A percentile compares a stretch with the other conserved stretches of the same genome.
phyloP scores from a whole-genome alignment of 768 basidiomycete genomes.

The Porpolomopsis calyptriformis region DNA sequence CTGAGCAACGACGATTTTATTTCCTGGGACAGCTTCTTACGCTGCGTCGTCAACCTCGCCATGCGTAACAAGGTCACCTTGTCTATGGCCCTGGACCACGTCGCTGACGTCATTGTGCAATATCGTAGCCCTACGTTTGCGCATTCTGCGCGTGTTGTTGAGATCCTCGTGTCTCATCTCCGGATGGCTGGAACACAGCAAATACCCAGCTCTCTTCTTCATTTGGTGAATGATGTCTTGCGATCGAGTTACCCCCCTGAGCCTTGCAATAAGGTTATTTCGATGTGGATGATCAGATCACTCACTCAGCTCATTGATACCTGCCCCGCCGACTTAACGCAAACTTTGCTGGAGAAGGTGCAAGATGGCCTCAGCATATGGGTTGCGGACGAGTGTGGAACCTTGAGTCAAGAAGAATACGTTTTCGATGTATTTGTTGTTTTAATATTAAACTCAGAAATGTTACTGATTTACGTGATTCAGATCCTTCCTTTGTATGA shows the following conservation, averaged over 20 bases:
- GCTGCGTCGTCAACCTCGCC: slow-evolving; percentile 40
- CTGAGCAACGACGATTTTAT: slow-evolving; percentile 42
- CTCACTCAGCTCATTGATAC: slow-evolving; percentile 43
- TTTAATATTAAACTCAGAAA: neutral
- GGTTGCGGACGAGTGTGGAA: slow-evolving; percentile 48
- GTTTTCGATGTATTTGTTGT: slow-evolving; percentile 40
- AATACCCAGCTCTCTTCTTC: slow-evolving; percentile 43
- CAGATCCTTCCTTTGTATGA: slow-evolving; percentile 60
- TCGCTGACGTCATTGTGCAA: slow-evolving; percentile 38
- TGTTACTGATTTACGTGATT: neutral
- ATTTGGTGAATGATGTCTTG: slow-evolving; percentile 52
- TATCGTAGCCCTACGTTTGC: slow-evolving; percentile 29
- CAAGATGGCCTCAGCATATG: slow-evolving; percentile 50
- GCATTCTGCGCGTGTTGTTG: slow-evolving; percentile 45
- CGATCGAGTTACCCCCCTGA: slow-evolving; percentile 57
- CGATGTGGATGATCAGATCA: slow-evolving; percentile 53
- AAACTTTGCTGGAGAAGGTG: slow-evolving; percentile 35
- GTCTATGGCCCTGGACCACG: slow-evolving; percentile 40
- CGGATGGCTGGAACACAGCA: slow-evolving; percentile 40
- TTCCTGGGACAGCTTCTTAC: slow-evolving; percentile 51
- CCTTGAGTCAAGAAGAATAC: slow-evolving; percentile 45
- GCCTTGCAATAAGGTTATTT: slow-evolving; percentile 38
- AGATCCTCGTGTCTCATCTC: slow-evolving; percentile 47
- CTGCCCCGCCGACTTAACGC: slow-evolving; percentile 40
- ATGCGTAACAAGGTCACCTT: slow-evolving; percentile 52